Conservation (phyloP, 2,329 filamentous ascomycete species). For the Alternaria burnsii region DNA sequence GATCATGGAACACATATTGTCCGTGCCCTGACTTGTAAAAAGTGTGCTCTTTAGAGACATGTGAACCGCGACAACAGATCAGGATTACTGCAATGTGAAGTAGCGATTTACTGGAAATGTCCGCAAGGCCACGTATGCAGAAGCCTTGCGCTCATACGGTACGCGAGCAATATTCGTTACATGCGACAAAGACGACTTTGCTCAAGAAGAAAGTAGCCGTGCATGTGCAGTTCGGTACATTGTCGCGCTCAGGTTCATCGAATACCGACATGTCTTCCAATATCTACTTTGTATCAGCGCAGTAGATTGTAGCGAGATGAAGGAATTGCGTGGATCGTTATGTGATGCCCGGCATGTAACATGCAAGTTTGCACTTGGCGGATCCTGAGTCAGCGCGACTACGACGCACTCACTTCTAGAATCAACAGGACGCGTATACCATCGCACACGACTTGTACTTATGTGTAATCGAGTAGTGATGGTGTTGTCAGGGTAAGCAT, state of each 20-base stretch:
- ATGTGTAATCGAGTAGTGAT: background rate
- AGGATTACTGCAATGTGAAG: background rate
- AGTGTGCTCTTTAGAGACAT: background rate
- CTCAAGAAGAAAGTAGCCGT: background rate
- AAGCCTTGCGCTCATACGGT: background rate
- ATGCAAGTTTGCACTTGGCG: background rate
- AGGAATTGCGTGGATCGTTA: background rate
- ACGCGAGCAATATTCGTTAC: background rate
- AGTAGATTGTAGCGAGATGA: background rate
- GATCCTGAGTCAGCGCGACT: background rate
- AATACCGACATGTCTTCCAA: background rate
- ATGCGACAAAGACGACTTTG: background rate
- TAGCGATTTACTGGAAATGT: background rate
- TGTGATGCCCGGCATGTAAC: background rate
- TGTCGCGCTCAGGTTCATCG: background rate
- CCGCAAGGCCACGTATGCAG: background rate
- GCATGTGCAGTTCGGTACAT: background rate
- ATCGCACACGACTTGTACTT: background rate
- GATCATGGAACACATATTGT: background rate
- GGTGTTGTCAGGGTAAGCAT: slow-evolving; percentile 8
- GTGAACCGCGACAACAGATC: background rate
- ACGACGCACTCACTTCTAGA: background rate
- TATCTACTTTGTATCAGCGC: background rate
- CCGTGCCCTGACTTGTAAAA: background rate
- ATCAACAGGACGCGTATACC: background rate